These are phyloP conservation scores for Beauveria rudraprayagi DNA, from an alignment of 2,329 filamentous ascomycete genomes.

Conservation along the genomic window DNA sequence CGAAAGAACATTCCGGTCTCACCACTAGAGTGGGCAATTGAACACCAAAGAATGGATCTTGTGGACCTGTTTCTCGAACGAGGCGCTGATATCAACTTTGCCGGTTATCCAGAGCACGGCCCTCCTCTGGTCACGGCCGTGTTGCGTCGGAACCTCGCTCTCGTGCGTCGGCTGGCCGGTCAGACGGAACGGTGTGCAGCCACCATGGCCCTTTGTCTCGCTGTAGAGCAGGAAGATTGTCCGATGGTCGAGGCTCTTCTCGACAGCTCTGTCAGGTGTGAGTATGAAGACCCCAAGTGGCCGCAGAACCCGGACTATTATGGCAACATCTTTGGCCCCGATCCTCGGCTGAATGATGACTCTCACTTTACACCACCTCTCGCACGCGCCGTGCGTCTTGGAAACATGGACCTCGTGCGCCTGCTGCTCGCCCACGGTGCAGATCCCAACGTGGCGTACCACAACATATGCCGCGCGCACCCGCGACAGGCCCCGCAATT, in stretches of 20 bases:
- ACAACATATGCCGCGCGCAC: neutral
- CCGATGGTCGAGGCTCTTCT: neutral
- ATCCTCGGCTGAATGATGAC: neutral
- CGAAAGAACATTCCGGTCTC: neutral
- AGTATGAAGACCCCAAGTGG: constrained; percentile 2
- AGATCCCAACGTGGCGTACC: constrained; percentile 5
- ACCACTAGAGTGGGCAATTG: constrained; percentile 1
- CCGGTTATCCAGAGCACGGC: neutral
- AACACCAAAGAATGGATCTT: neutral
- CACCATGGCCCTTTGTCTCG: neutral
- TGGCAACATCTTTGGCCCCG: neutral
- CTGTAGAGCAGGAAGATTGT: neutral
- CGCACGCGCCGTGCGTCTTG: neutral
- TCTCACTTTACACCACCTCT: constrained; percentile 2
- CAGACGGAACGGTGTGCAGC: neutral
- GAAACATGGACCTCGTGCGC: neutral
- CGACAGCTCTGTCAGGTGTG: neutral
- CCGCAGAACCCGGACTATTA: neutral
- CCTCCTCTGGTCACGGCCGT: constrained; percentile 1
- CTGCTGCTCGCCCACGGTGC: constrained; percentile 2
- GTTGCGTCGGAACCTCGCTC: neutral
- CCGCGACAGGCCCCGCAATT: neutral
- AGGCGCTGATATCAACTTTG: neutral
- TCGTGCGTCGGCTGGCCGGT: neutral
- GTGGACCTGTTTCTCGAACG: neutral